A percentile compares a stretch with the other conserved stretches of the same genome.
Evolutionary conservation across 371 early-diverging fungal species (phyloP).

Genomic region (Mucor racemosus): DNA sequence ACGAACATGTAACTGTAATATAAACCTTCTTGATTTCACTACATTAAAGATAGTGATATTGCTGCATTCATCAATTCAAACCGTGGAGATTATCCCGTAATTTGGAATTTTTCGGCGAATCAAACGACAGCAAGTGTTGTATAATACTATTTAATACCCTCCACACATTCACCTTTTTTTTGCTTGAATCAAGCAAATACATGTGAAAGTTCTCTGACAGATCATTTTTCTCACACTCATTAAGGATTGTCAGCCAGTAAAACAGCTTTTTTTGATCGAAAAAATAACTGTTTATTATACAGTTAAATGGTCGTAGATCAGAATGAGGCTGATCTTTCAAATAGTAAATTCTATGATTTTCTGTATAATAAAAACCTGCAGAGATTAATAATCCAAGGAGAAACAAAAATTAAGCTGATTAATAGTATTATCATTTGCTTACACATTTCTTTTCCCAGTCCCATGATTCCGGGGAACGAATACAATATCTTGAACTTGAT

Average conservation of each 20-base stretch:
- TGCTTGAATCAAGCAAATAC: background rate
- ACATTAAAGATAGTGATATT: too few relatives aligned
- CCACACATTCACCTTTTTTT: too few relatives aligned
- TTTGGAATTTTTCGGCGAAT: too few relatives aligned
- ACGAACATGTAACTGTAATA: too few relatives aligned
- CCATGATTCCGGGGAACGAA: conserved; percentile 4
- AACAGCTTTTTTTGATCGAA: background rate
- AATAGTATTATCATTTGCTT: conserved; percentile 11
- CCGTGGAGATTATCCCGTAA: too few relatives aligned
- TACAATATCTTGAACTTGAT: background rate
- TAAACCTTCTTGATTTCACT: too few relatives aligned
- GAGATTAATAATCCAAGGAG: background rate
- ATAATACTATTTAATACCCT: too few relatives aligned
- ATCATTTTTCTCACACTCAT: background rate
- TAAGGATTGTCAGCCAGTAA: background rate
- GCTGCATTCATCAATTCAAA: too few relatives aligned
- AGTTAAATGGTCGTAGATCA: too few relatives aligned
- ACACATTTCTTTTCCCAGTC: conserved; percentile 17
- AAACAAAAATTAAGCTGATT: conserved; percentile 11
- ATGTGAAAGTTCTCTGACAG: conserved; percentile 5
- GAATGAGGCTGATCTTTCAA: too few relatives aligned
- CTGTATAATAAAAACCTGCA: background rate
- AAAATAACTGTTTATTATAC: background rate
- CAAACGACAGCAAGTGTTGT: too few relatives aligned
- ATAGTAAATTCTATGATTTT: background rate